Evolutionary conservation across 1,284 basidiomycete species (phyloP).

Genomic region (Rhodotorula sp.): DNA sequence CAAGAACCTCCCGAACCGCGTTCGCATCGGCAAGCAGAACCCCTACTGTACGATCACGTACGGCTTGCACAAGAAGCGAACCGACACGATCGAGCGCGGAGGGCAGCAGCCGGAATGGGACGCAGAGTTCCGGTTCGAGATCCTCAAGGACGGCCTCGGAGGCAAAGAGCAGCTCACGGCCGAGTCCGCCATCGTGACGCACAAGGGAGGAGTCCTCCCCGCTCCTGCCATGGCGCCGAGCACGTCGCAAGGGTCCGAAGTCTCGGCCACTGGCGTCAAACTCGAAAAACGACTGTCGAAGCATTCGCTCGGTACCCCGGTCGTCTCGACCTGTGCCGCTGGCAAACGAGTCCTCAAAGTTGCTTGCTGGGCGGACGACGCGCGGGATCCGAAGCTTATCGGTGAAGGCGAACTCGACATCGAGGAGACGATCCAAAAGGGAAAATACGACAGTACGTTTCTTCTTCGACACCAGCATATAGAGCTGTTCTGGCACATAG

Average conservation of each 20-base stretch:
- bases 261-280: conserved; percentile 12
- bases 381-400: conserved; percentile 91
- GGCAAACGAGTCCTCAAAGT: conserved; percentile 60
- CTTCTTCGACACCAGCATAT: not conserved
- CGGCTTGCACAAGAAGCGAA: conserved; percentile 75
- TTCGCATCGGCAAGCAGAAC: conserved; percentile 95
- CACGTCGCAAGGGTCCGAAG: not conserved
- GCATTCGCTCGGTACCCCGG: conserved; percentile 58
- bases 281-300: conserved; percentile 21
- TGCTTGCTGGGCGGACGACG: conserved; percentile 90
- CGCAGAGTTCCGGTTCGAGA: conserved; percentile 90
- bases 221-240: not conserved
- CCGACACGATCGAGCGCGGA: conserved; percentile 88
- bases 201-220: conserved; percentile 55
- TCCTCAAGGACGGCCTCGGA: conserved; percentile 66
- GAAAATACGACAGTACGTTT: conserved; percentile 89
- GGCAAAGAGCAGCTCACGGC: conserved; percentile 63
- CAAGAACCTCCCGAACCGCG: conserved; percentile 77
- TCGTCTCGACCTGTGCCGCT: conserved; percentile 13
- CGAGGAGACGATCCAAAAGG: conserved; percentile 84
- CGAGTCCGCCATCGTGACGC: conserved; percentile 50
- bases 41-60: conserved; percentile 83
- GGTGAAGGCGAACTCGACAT: conserved; percentile 86
- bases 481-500: not conserved
- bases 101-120: conserved; percentile 99